phyloP scores from a whole-genome alignment of 768 basidiomycete species.

The Aureoboletus auriporus region DNA sequence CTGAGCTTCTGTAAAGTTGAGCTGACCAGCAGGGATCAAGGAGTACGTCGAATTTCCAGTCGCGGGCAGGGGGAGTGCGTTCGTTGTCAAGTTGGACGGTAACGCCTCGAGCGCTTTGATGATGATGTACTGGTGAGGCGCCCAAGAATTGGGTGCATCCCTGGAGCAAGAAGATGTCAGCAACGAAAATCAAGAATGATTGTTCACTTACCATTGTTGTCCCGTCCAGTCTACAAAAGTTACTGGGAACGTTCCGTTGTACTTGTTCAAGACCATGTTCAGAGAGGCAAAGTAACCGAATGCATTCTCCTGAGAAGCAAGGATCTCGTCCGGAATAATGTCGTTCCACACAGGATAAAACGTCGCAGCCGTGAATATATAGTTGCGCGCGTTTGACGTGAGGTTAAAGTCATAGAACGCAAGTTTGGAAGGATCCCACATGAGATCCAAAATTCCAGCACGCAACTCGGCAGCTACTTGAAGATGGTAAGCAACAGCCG shows the following conservation, averaged over 20 bases:
- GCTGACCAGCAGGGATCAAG: constrained; percentile 74
- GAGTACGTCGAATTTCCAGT: constrained; percentile 55
- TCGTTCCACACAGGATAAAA: constrained; percentile 88
- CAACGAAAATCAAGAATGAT: background rate
- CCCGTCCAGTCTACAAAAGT: constrained; percentile 73
- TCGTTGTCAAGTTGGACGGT: constrained; percentile 64
- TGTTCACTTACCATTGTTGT: constrained; percentile 66
- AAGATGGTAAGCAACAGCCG: constrained; percentile 47
- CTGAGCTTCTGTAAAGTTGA: constrained; percentile 65
- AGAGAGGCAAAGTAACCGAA: constrained; percentile 71
- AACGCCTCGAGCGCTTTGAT: constrained; percentile 74
- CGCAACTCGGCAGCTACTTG: constrained; percentile 54
- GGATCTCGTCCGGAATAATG: constrained; percentile 73
- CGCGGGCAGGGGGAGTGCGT: constrained; percentile 48
- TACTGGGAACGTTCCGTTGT: constrained; percentile 82
- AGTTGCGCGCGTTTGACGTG: constrained; percentile 59
- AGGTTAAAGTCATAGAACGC: constrained; percentile 91
- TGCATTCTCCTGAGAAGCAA: constrained; percentile 51
- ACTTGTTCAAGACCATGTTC: constrained; percentile 76
- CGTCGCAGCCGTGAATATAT: constrained; percentile 66
- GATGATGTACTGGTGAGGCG: constrained; percentile 78
- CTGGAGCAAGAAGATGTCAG: constrained; percentile 28
- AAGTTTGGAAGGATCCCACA: constrained; percentile 80
- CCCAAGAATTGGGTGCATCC: constrained; percentile 90
- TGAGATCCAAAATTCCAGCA: constrained; percentile 75